Conservation (phyloP, 257 asterid species). For the Coffea eugenioides region DNA sequence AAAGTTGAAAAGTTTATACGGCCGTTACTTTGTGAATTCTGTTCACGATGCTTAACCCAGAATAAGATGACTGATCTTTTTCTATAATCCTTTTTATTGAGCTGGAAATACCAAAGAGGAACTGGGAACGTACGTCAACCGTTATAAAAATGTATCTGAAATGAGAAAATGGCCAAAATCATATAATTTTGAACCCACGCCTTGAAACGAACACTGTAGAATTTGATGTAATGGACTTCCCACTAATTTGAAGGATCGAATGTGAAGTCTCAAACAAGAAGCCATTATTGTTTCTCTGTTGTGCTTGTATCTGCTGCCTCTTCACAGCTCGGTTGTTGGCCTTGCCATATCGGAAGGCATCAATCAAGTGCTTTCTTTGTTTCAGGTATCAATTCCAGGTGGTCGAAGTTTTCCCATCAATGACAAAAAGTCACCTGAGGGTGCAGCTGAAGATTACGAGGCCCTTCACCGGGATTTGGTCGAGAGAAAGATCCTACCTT, state of each 20-base stretch:
- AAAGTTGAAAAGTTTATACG: too few species aligned
- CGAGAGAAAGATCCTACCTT: conserved; percentile 34
- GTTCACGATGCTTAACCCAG: too few species aligned
- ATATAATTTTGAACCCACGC: neutral
- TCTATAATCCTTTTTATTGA: too few species aligned
- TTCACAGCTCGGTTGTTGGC: neutral
- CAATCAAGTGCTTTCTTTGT: neutral
- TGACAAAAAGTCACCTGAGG: conserved; percentile 54
- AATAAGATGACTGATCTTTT: too few species aligned
- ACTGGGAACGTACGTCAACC: neutral
- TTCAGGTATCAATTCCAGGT: conserved; percentile 65
- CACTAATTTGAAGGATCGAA: neutral
- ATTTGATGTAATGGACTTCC: neutral
- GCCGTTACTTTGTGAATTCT: too few species aligned
- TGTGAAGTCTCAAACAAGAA: neutral
- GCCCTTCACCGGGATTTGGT: conserved; percentile 49
- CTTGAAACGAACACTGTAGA: neutral
- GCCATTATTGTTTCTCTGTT: neutral
- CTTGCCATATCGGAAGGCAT: neutral
- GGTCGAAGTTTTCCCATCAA: conserved; percentile 57
- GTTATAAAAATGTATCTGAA: neutral
- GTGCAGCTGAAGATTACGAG: conserved; percentile 75
- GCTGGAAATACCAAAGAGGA: too few species aligned
- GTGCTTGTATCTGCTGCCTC: neutral
- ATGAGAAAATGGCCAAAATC: neutral